These are phyloP conservation scores for Cryptococcus hybrid DNA, from an alignment of 1,284 basidiomycete genomes.

Conservation along the genomic window DNA sequence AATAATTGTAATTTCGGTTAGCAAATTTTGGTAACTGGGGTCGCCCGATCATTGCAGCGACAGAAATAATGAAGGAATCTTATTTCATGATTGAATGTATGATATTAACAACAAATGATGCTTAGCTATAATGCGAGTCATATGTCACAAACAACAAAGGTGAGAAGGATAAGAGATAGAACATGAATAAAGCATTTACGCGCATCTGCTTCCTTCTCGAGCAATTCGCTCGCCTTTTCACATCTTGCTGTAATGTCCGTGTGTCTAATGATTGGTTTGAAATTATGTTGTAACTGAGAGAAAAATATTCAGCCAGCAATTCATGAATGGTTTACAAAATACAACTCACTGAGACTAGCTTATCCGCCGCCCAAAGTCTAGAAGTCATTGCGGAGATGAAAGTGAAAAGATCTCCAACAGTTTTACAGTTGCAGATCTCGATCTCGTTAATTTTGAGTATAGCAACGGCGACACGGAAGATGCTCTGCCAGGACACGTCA, in stretches of 20 bases:
- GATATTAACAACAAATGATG: no score
- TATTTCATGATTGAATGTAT: no score
- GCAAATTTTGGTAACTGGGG: neutral
- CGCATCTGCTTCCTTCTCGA: slow-evolving; percentile 1
- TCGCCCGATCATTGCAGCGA: no score
- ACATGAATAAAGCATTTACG: no score
- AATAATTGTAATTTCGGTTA: neutral
- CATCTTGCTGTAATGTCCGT: slow-evolving; percentile 67
- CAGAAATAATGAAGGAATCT: no score
- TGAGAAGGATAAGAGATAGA: no score
- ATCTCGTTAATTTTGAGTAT: slow-evolving; percentile 80
- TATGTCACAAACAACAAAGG: no score
- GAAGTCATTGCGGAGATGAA: slow-evolving; percentile 81
- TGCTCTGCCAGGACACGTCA: slow-evolving; percentile 27
- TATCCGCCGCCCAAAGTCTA: slow-evolving; percentile 88
- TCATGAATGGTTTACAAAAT: neutral
- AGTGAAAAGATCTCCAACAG: slow-evolving; percentile 81
- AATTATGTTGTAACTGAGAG: slow-evolving; percentile 36
- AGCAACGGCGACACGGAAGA: slow-evolving; percentile 86
- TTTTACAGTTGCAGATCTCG: slow-evolving; percentile 76
- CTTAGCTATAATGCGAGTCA: no score
- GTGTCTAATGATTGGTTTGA: slow-evolving; percentile 52
- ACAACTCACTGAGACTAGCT: slow-evolving; percentile 70
- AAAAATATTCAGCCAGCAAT: neutral
- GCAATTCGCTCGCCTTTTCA: slow-evolving; percentile 18